phyloP scores from a whole-genome alignment of 495 filamentous ascomycete species.

The Amniculicola lignicola region DNA sequence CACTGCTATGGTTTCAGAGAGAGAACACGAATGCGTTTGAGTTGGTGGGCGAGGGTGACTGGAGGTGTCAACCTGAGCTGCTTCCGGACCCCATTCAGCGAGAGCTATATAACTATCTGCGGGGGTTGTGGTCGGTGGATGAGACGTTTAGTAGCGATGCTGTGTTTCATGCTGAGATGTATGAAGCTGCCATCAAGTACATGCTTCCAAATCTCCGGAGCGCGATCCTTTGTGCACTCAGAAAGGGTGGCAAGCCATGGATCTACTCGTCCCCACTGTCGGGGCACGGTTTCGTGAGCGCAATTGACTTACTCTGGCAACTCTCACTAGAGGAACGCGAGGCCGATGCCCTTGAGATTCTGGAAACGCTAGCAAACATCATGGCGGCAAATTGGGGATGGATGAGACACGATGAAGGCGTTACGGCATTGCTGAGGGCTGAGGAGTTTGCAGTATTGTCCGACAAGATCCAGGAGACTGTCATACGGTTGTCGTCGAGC shows the following conservation, averaged over 20 bases:
- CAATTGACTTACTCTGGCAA: neutral
- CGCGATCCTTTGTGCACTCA: neutral
- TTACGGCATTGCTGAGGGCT: neutral
- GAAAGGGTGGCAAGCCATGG: conserved; percentile 3
- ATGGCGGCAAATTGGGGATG: conserved; percentile 14
- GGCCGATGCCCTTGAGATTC: neutral
- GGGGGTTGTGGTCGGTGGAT: neutral
- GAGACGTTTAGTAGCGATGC: neutral
- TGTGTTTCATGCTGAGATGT: conserved; percentile 12
- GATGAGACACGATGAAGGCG: conserved; percentile 12
- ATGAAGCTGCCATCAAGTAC: neutral
- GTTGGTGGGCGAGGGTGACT: neutral
- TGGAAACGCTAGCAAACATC: conserved; percentile 1
- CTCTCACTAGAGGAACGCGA: neutral
- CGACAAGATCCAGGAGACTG: too few relatives aligned
- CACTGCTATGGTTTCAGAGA: neutral
- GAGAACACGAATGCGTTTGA: conserved; percentile 1
- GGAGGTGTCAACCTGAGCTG: neutral
- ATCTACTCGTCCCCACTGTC: neutral
- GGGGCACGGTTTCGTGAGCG: neutral
- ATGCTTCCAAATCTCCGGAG: neutral
- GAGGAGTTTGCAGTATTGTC: neutral
- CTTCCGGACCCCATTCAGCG: conserved; percentile 1
- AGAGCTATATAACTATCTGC: neutral
- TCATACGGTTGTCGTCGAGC: too few relatives aligned